phyloP scores from a whole-genome alignment of 352 stramenopile genomes.

The Phytophthora melonis region DNA sequence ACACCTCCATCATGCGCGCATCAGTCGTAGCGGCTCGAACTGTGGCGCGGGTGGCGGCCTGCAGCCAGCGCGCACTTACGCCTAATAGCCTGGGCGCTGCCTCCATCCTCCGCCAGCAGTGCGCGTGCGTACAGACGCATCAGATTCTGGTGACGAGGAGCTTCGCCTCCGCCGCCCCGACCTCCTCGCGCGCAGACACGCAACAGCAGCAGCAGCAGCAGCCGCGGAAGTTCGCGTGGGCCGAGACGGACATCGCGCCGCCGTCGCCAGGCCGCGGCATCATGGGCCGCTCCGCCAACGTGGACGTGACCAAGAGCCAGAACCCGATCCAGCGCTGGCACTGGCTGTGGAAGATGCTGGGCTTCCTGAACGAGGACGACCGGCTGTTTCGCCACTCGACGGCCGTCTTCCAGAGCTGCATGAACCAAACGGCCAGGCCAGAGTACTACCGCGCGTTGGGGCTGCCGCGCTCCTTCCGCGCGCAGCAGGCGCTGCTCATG shows the following conservation, averaged over 20 bases:
- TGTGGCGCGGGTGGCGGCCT: constrained; percentile 15
- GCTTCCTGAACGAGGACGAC: constrained; percentile 90
- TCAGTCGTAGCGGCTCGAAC: constrained; percentile 15
- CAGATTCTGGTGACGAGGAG: constrained; percentile 14
- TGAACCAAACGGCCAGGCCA: constrained; percentile 80
- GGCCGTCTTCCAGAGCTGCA: constrained; percentile 84
- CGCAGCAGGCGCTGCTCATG: constrained; percentile 94
- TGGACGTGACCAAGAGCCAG: constrained; percentile 78
- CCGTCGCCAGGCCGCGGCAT: constrained; percentile 78
- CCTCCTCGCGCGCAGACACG: constrained; percentile 5
- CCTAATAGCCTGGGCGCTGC: constrained; percentile 6
- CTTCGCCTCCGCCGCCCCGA: constrained; percentile 22
- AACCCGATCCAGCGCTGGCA: constrained; percentile 76
- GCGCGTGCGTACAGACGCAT: neutral
- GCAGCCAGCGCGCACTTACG: constrained; percentile 18
- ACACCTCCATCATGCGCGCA: constrained; percentile 18
- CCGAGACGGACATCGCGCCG: constrained; percentile 82
- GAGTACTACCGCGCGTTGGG: constrained; percentile 79
- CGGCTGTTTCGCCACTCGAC: constrained; percentile 78
- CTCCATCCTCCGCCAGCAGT: constrained; percentile 23
- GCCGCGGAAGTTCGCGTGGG: constrained; percentile 67
- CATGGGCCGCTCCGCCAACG: constrained; percentile 80
- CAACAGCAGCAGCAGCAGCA: no score
- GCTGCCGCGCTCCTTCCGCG: constrained; percentile 88
- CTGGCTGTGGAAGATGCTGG: constrained; percentile 85